phyloP scores from a whole-genome alignment of 495 filamentous ascomycete species.

The Copromyces sp. region DNA sequence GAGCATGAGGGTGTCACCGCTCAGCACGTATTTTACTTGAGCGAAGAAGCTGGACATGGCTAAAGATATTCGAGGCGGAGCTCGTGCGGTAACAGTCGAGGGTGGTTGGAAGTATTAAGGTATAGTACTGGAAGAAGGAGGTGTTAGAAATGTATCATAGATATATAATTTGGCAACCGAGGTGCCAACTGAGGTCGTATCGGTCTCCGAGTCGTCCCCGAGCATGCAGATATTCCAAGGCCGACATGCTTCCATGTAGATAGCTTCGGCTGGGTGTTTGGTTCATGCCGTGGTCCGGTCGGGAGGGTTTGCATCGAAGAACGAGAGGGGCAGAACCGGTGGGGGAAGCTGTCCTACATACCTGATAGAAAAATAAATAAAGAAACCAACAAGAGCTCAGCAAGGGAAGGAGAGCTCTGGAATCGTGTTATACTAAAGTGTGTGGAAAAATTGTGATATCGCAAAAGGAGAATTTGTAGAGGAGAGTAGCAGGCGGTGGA shows the following conservation, averaged over 20 bases:
- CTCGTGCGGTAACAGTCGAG: background rate
- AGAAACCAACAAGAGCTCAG: background rate
- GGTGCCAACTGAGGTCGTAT: background rate
- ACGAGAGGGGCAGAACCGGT: background rate
- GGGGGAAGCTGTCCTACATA: background rate
- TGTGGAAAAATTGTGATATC: background rate
- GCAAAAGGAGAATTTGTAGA: background rate
- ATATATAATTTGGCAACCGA: background rate
- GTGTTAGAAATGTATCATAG: background rate
- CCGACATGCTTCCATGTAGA: background rate
- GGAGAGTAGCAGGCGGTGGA: background rate
- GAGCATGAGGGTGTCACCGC: slow-evolving; percentile 83
- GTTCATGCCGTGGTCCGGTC: background rate
- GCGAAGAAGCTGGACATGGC: slow-evolving; percentile 42
- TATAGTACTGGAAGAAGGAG: background rate
- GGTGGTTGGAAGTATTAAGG: background rate
- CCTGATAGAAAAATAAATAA: background rate
- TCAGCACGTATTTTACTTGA: slow-evolving; percentile 86
- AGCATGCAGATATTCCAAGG: background rate
- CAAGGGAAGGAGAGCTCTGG: background rate
- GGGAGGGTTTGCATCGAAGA: background rate
- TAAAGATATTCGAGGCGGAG: background rate
- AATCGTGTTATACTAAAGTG: background rate
- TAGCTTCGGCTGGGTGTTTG: background rate
- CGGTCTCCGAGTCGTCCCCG: background rate